These are phyloP conservation scores for Obelidium mucronatum DNA, from an alignment of 192 early-diverging fungal species.

Conservation along the genomic window DNA sequence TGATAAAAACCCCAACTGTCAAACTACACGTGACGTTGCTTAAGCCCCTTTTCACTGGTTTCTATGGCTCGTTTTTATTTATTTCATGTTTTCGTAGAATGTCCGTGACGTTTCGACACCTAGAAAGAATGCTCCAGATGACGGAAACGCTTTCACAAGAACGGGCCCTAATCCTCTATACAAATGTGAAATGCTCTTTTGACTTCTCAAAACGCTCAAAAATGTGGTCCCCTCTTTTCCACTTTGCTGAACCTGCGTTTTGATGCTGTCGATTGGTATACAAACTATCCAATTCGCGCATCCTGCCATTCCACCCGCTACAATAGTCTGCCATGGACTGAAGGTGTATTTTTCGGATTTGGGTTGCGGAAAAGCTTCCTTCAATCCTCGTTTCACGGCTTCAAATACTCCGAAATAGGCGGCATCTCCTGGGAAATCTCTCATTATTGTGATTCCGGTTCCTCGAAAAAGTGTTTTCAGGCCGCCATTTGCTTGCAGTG, in stretches of 20 bases:
- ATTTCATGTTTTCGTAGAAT: conserved; percentile 4
- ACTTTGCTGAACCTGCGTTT: conserved; percentile 82
- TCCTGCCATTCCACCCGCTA: conserved; percentile 79
- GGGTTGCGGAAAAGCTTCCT: conserved; percentile 11
- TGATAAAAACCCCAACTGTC: too few species aligned
- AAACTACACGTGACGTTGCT: too few species aligned
- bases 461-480: conserved; percentile 85
- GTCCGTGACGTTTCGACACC: conserved; percentile 61
- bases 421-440: conserved; percentile 89
- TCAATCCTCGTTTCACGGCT: conserved; percentile 58
- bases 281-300: conserved; percentile 80
- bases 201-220: conserved; percentile 45
- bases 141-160: conserved; percentile 73
- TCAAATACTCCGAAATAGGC: conserved; percentile 95
- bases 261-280: conserved; percentile 83
- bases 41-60: too few species aligned
- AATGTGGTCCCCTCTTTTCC: conserved; percentile 40
- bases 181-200: conserved; percentile 71
- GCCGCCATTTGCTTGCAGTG: conserved; percentile 76
- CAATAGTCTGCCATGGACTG: conserved; percentile 74
- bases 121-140: conserved; percentile 77
- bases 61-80: too few species aligned
- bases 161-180: conserved; percentile 89
- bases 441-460: conserved; percentile 84
- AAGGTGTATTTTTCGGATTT: conserved; percentile 66